A percentile compares a stretch with the other conserved stretches of the same genome.
These are phyloP conservation scores for Friedmanniomyces endolithicus DNA, from an alignment of 495 filamentous ascomycete genomes.

Conservation along the genomic window DNA sequence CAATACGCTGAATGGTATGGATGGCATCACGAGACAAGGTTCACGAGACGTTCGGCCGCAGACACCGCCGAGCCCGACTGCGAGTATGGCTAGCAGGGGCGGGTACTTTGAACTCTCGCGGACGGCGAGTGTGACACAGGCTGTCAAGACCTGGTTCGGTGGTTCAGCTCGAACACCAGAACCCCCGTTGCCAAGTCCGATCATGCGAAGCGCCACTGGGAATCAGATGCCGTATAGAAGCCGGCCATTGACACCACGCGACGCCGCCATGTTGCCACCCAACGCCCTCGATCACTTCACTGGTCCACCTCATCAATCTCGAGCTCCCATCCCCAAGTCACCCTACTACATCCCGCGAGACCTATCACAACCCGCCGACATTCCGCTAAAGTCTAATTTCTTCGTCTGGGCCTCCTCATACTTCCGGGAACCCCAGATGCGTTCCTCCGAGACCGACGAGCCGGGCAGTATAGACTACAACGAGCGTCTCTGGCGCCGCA, in stretches of 20 bases:
- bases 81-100: constrained; percentile 28
- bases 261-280: constrained; percentile 48
- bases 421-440: constrained; percentile 99
- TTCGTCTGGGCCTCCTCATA: constrained; percentile 95
- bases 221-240: constrained; percentile 8
- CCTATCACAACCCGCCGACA: constrained; percentile 39
- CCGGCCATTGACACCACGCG: constrained; percentile 13
- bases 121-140: constrained; percentile 61
- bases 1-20: constrained; percentile 38
- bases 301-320: constrained; percentile 58
- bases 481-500: constrained; percentile 78
- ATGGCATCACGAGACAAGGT: constrained; percentile 25
- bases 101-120: constrained; percentile 54
- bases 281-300: constrained; percentile 64
- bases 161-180: constrained; percentile 9
- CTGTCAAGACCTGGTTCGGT: constrained; percentile 58
- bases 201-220: not conserved
- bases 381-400: constrained; percentile 74
- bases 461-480: constrained; percentile 97
- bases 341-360: constrained; percentile 55
- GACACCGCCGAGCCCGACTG: constrained; percentile 37
- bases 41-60: constrained; percentile 33
- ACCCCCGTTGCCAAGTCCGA: constrained; percentile 20
- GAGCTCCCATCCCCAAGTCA: constrained; percentile 62
- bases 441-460: constrained; percentile 86